Conservation (phyloP, 306 rosid species). For the Carpinus viminea region DNA sequence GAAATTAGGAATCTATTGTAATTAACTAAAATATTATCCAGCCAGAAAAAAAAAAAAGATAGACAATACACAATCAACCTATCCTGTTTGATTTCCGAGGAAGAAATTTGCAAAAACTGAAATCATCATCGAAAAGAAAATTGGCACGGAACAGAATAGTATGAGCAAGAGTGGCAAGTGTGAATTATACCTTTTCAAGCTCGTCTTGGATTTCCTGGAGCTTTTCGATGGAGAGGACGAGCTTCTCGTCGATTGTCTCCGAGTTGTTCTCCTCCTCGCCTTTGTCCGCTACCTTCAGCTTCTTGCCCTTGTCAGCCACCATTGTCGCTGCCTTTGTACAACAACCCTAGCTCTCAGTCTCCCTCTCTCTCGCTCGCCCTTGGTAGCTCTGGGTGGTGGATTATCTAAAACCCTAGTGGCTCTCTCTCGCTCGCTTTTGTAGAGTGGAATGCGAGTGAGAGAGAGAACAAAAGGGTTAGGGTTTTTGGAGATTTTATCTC, state of each 20-base stretch:
- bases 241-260: conserved; percentile 65
- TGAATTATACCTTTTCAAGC: conserved; percentile 66
- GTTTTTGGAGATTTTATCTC: conserved; percentile 54
- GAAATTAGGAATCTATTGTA: neutral
- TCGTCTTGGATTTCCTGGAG: conserved; percentile 92
- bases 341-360: conserved; percentile 14
- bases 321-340: conserved; percentile 35
- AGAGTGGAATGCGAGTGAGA: conserved; percentile 5
- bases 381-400: neutral
- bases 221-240: conserved; percentile 75
- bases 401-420: conserved; percentile 64
- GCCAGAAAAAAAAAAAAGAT: neutral
- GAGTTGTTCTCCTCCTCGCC: conserved; percentile 45
- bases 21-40: neutral
- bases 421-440: conserved; percentile 9
- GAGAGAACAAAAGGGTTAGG: conserved; percentile 41
- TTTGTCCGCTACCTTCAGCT: conserved; percentile 52
- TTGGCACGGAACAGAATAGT: neutral
- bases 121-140: neutral
- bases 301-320: conserved; percentile 74
- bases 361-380: neutral
- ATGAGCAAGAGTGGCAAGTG: neutral
- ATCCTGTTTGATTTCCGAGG: neutral
- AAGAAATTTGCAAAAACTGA: neutral
- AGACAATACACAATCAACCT: neutral